Percentiles rank a stretch among this genome's conserved stretches.
Evolutionary conservation across 176 grass and related monocot genomes (phyloP).

Genomic region (Phoenix dactylifera): DNA sequence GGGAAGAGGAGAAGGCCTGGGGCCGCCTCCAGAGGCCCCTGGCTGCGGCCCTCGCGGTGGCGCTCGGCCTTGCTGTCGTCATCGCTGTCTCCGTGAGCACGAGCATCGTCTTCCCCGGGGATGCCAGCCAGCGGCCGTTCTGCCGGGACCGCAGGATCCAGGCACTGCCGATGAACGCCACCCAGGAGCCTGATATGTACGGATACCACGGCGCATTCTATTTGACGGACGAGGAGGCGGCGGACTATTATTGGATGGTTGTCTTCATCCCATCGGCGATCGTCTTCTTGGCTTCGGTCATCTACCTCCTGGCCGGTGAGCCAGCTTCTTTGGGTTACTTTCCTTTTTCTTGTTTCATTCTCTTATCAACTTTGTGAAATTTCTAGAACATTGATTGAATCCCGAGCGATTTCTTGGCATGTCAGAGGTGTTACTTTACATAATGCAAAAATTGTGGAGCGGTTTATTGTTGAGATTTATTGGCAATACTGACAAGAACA

Average conservation of each 20-base stretch:
- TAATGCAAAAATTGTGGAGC: too few relatives aligned
- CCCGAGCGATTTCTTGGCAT: too few relatives aligned
- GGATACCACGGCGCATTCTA: conserved; percentile 66
- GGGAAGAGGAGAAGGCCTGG: conserved; percentile 57
- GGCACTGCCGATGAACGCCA: conserved; percentile 54
- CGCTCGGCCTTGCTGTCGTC: conserved; percentile 31
- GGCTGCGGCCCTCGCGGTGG: conserved; percentile 21
- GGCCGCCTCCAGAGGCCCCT: conserved; percentile 51
- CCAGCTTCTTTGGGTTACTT: neutral
- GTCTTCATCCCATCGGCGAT: conserved; percentile 67
- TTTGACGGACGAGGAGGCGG: conserved; percentile 86
- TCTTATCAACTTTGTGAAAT: too few relatives aligned
- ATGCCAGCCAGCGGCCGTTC: conserved; percentile 66
- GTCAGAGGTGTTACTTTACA: too few relatives aligned
- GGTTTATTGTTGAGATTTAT: too few relatives aligned
- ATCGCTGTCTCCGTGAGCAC: conserved; percentile 50
- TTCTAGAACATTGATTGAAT: too few relatives aligned
- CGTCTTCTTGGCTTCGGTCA: conserved; percentile 48
- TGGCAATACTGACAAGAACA: too few relatives aligned
- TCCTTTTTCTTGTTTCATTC: neutral
- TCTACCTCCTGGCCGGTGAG: conserved; percentile 68
- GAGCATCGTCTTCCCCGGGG: conserved; percentile 68
- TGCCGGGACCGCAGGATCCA: conserved; percentile 68
- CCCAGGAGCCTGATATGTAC: conserved; percentile 69
- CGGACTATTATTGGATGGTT: conserved; percentile 94